Base-by-base conservation (phyloP, 768 basidiomycete species). In the Amanita phalloides region DNA sequence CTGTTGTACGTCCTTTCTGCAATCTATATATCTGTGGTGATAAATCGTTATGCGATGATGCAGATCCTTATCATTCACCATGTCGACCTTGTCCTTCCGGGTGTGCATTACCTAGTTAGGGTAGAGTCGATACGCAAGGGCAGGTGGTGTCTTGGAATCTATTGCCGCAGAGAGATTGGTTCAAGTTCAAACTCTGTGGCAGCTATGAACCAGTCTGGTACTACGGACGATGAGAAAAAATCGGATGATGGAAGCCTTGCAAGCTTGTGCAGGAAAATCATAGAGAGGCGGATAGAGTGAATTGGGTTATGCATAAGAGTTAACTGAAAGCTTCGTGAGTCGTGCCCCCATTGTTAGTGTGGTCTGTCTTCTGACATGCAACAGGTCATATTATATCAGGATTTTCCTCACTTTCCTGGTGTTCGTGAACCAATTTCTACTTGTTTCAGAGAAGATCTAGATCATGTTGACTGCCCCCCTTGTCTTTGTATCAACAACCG, bases 211-310 rank as follows among this genome's bases (percentile, higher is more conserved):
- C 57, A 57, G 7, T 62, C 56, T 20, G 60, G 56, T 4, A 63
- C 52, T n/a, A 61, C 58, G 1, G 56, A 59, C 9, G 57, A 38
- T 26, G 33, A n/a, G 28, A 45, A 62, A 1, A 61, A 64, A 45
- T 61, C 65, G 1, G 61, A 58, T 5, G 60, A 58, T 5, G 65
- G 67, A 86, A 81, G 55, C 83, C 86, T 0, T 68, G 82, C 28
- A 86, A 88, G 58, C 66, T 91, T 8, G 65, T 91, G 52, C 82
- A 90, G 61, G 90, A 91, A 44, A 90, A 93, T 60, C 83, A 89
- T 53, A 64, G 90, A 41, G 86, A 87, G 55, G 74, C 75, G 1
- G 92, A 90, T 0, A 80, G 83, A 33, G 90, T 94, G 30, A 89
- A 88, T 59, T 90, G 87, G 85, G 65, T 68, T 1, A 73, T 83